These are phyloP conservation scores for Phytophthora fragariae DNA, from an alignment of 352 stramenopile species.

Conservation along the genomic window DNA sequence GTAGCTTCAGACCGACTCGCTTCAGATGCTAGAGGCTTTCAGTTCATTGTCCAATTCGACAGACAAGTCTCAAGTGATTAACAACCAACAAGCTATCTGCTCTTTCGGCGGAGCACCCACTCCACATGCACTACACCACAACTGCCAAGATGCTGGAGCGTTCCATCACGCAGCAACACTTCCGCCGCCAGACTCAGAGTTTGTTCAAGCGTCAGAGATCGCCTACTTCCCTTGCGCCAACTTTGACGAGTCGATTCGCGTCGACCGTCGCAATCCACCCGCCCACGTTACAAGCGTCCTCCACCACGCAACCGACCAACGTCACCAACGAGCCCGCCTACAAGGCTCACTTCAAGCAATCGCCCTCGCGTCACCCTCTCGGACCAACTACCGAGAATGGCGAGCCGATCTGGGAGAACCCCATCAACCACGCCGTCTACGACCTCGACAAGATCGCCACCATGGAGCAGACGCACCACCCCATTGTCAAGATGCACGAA, in stretches of 20 bases:
- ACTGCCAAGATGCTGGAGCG: constrained; percentile 28
- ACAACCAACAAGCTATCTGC: background rate
- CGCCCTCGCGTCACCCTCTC: background rate
- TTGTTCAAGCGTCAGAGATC: constrained; percentile 12
- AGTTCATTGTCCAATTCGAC: constrained; percentile 24
- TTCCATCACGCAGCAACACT: background rate
- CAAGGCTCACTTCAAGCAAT: constrained; percentile 32
- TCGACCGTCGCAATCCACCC: constrained; percentile 1
- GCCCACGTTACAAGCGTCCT: background rate
- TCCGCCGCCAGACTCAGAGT: constrained; percentile 2
- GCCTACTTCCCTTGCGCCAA: background rate
- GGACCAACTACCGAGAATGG: background rate
- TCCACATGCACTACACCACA: constrained; percentile 10
- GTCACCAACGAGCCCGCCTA: constrained; percentile 18
- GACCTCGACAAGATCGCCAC: constrained; percentile 46
- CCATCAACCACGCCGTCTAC: constrained; percentile 51
- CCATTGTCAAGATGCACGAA: constrained; percentile 43
- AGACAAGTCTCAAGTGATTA: constrained; percentile 10
- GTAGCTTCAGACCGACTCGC: background rate
- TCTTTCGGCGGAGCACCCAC: background rate
- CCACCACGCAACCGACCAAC: background rate
- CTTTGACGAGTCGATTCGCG: constrained; percentile 6
- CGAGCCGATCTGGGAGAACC: constrained; percentile 51
- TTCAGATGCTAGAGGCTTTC: background rate
- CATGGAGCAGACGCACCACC: constrained; percentile 50